Evolutionary conservation across 352 stramenopile genomes (phyloP).

Genomic region (Pythium myriotylum): DNA sequence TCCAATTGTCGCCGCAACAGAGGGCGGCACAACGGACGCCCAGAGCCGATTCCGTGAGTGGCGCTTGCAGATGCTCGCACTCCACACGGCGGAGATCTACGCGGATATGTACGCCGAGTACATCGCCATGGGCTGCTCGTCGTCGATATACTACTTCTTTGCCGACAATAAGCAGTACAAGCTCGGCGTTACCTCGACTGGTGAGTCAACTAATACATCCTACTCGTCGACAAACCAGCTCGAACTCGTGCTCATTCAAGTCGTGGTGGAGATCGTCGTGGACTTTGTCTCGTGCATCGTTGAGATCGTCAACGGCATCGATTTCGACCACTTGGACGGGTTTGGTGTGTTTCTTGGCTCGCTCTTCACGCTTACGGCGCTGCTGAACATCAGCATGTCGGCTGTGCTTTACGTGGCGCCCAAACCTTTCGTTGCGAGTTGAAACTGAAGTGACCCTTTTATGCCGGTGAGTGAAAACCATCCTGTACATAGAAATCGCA

Average conservation of each 20-base stretch:
- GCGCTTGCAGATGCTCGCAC: slow-evolving; percentile 2
- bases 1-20: no score
- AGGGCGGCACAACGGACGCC: background rate
- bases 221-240: background rate
- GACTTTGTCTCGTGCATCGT: slow-evolving; percentile 15
- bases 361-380: slow-evolving; percentile 7
- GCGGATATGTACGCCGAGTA: slow-evolving; percentile 50
- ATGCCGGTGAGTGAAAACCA: no score
- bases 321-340: background rate
- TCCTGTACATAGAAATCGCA: no score
- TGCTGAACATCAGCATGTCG: slow-evolving; percentile 21
- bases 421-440: no score
- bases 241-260: background rate
- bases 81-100: slow-evolving; percentile 22
- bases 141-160: slow-evolving; percentile 39
- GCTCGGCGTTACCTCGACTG: background rate
- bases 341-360: slow-evolving; percentile 10
- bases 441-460: no score
- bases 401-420: slow-evolving; percentile 7
- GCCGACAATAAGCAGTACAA: slow-evolving; percentile 31
- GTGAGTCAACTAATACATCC: no score
- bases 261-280: slow-evolving; percentile 17
- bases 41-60: background rate
- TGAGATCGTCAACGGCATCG: slow-evolving; percentile 3
- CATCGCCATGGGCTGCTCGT: slow-evolving; percentile 46